Evolutionary conservation across 371 early-diverging fungal genomes (phyloP).

Genomic region (Batkoa obscura): DNA sequence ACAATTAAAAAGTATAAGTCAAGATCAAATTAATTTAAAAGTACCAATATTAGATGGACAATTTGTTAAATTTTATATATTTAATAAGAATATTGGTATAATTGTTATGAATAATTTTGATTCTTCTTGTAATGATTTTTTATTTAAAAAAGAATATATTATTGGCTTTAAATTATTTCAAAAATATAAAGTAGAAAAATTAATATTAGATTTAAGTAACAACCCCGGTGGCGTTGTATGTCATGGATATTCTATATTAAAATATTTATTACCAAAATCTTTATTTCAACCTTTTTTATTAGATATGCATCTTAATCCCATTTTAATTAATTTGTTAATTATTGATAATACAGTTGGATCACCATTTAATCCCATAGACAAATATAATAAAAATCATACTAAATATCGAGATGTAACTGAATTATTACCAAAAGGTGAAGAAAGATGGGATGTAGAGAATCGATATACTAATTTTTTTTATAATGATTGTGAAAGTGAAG

Average conservation of each 20-base stretch:
- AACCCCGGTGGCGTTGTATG: slow-evolving; percentile 17
- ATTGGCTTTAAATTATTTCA: slow-evolving; percentile 11
- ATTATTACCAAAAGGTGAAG: neutral
- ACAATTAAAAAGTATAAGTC: neutral
- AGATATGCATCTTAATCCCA: neutral
- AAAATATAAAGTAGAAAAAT: slow-evolving; percentile 8
- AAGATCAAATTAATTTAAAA: neutral
- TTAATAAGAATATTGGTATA: neutral
- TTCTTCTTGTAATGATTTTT: neutral
- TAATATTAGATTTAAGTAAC: slow-evolving; percentile 14
- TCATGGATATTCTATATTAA: slow-evolving; percentile 14
- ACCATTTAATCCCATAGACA: neutral
- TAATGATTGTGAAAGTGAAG: neutral
- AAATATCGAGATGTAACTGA: neutral
- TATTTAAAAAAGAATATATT: slow-evolving; percentile 2
- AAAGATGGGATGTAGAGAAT: neutral
- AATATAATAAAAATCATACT: neutral
- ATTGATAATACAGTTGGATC: neutral
- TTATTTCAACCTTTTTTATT: neutral
- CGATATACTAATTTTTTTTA: neutral
- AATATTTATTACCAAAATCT: slow-evolving; percentile 12
- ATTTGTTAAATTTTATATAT: neutral
- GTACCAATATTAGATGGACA: neutral
- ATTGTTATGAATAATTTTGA: neutral
- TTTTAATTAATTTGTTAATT: neutral